Evolutionary conservation across 2,329 filamentous ascomycete species (phyloP).

Genomic region (Phialophora chinensis): DNA sequence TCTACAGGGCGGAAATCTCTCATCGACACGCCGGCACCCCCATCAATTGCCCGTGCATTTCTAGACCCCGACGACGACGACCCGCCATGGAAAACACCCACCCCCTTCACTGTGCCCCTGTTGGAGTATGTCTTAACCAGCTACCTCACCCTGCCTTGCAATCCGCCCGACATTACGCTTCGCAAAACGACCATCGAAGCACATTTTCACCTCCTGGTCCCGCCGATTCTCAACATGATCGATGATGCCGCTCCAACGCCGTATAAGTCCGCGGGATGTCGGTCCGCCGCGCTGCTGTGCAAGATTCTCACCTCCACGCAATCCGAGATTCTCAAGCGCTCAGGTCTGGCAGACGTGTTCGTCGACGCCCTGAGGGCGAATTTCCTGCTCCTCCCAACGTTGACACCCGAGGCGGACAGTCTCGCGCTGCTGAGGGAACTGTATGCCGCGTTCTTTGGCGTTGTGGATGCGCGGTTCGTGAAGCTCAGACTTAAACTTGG

Average conservation of each 20-base stretch:
- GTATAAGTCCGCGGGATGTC: conserved; percentile 50
- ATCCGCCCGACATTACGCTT: background rate
- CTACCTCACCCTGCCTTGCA: conserved; percentile 21
- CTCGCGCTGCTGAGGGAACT: conserved; percentile 66
- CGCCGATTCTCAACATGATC: conserved; percentile 51
- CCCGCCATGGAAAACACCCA: conserved; percentile 19
- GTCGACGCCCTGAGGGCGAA: conserved; percentile 61
- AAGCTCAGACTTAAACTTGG: background rate
- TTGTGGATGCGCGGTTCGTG: conserved; percentile 55
- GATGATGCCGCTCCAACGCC: conserved; percentile 47
- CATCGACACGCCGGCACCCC: conserved; percentile 46
- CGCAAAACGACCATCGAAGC: conserved; percentile 44
- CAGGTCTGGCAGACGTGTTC: conserved; percentile 54
- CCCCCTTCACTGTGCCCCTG: conserved; percentile 28
- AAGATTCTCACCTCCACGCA: conserved; percentile 41
- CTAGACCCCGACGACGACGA: conserved; percentile 16
- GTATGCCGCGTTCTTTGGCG: conserved; percentile 69
- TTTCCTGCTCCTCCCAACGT: conserved; percentile 74
- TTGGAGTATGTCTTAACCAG: conserved; percentile 25
- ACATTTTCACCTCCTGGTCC: conserved; percentile 53
- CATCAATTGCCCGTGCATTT: conserved; percentile 47
- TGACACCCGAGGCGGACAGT: conserved; percentile 77
- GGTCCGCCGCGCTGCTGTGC: conserved; percentile 46
- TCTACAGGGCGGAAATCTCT: conserved; percentile 52
- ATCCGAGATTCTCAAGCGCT: conserved; percentile 48